Conservation (phyloP, 169 alveolate genomes). For the Cytauxzoon felis region DNA sequence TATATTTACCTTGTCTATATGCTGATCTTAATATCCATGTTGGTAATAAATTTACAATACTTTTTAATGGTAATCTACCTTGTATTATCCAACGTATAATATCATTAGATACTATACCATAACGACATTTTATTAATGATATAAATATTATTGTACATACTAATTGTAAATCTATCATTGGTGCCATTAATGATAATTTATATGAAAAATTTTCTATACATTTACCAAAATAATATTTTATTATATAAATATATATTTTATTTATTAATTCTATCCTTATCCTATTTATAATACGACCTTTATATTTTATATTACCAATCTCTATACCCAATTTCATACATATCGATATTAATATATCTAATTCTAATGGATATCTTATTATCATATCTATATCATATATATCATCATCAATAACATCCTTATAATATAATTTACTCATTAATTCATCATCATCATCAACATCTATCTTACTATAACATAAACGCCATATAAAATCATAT, state of each 20-base stretch:
- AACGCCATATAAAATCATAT: constrained; percentile 35
- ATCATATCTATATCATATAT: neutral
- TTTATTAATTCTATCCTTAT: constrained; percentile 9
- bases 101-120: constrained; percentile 27
- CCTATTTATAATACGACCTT: neutral
- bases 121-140: constrained; percentile 35
- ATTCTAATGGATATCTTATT: neutral
- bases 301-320: neutral
- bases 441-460: constrained; percentile 6
- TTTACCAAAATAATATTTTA: constrained; percentile 6
- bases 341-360: neutral
- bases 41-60: constrained; percentile 28
- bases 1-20: neutral
- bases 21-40: constrained; percentile 2
- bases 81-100: constrained; percentile 42
- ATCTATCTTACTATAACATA: constrained; percentile 9
- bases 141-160: constrained; percentile 15
- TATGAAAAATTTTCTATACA: neutral
- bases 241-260: neutral
- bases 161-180: constrained; percentile 34
- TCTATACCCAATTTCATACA: neutral
- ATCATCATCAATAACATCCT: neutral
- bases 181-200: constrained; percentile 18
- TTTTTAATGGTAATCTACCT: constrained; percentile 36
- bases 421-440: neutral